Evolutionary conservation across 768 basidiomycete genomes (phyloP).

Genomic region (Tulasnella sp.): DNA sequence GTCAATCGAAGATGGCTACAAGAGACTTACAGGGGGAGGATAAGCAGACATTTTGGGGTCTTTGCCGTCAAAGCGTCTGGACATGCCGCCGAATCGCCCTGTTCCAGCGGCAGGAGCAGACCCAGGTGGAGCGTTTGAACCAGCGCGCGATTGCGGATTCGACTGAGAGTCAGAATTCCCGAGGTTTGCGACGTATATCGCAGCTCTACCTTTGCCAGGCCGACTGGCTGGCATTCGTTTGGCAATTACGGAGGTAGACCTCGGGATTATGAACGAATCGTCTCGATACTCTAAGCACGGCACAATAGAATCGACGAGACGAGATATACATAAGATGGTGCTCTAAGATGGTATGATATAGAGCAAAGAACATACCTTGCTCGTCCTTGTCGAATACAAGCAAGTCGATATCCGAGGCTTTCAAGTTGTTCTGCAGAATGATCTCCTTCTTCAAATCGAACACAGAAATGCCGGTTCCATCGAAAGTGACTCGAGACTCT

Average conservation of each 20-base stretch:
- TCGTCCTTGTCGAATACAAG: slow-evolving; percentile 76
- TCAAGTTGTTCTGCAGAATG: slow-evolving; percentile 91
- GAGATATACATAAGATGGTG: neutral
- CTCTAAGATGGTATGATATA: neutral
- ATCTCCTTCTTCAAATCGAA: slow-evolving; percentile 99
- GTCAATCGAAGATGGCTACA: neutral
- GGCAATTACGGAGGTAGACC: slow-evolving; percentile 88
- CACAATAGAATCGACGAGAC: neutral
- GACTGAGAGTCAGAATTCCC: neutral
- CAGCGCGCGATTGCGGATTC: neutral
- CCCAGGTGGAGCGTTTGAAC: neutral
- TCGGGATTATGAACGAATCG: slow-evolving; percentile 82
- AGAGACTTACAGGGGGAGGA: slow-evolving; percentile 13
- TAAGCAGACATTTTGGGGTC: slow-evolving; percentile 36
- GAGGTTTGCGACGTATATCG: slow-evolving; percentile 49
- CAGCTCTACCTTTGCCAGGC: slow-evolving; percentile 73
- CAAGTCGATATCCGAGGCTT: slow-evolving; percentile 95
- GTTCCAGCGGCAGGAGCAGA: neutral
- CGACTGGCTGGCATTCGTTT: slow-evolving; percentile 77
- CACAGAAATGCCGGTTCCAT: slow-evolving; percentile 96
- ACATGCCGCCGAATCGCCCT: slow-evolving; percentile 34
- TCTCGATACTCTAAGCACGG: slow-evolving; percentile 66
- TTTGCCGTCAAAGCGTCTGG: slow-evolving; percentile 81
- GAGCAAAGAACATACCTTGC: slow-evolving; percentile 53
- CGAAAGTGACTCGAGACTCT: slow-evolving; percentile 93